These are phyloP conservation scores for Centaurea solstitialis DNA, from an alignment of 129 eudicot species.

Conservation along the genomic window DNA sequence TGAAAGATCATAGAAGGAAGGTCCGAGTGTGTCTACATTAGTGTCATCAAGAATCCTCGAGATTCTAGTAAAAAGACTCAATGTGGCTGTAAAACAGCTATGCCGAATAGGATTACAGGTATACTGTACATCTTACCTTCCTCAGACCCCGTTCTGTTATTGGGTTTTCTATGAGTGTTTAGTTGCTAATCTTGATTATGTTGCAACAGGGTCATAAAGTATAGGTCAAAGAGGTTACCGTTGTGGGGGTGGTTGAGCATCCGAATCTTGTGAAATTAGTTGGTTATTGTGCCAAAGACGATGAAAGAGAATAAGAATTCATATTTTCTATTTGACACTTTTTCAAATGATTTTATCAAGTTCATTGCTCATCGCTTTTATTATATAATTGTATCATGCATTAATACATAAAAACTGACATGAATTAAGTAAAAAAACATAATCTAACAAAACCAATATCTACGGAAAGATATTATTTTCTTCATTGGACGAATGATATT, in stretches of 20 bases:
- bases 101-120: slow-evolving; percentile 67
- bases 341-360: too few relatives aligned
- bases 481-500: too few relatives aligned
- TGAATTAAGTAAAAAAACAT: too few relatives aligned
- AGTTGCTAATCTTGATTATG: slow-evolving; percentile 5
- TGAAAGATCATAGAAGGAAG: slow-evolving; percentile 64
- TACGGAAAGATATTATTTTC: too few relatives aligned
- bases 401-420: too few relatives aligned
- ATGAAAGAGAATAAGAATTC: slow-evolving; percentile 43
- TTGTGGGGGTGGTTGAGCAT: slow-evolving; percentile 82
- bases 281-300: slow-evolving; percentile 90
- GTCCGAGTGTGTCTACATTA: slow-evolving; percentile 65
- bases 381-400: too few relatives aligned
- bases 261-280: slow-evolving; percentile 76
- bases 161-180: neutral
- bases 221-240: slow-evolving; percentile 81
- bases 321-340: too few relatives aligned
- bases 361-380: too few relatives aligned
- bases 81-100: slow-evolving; percentile 67
- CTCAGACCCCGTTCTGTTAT: neutral
- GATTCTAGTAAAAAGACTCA: slow-evolving; percentile 40
- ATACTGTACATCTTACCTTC: neutral
- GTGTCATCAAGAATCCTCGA: slow-evolving; percentile 44
- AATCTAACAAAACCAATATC: too few relatives aligned
- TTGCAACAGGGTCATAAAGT: slow-evolving; percentile 81